These are phyloP conservation scores for Colletotrichum sublineola DNA, from an alignment of 2,329 filamentous ascomycete genomes.

Conservation along the genomic window DNA sequence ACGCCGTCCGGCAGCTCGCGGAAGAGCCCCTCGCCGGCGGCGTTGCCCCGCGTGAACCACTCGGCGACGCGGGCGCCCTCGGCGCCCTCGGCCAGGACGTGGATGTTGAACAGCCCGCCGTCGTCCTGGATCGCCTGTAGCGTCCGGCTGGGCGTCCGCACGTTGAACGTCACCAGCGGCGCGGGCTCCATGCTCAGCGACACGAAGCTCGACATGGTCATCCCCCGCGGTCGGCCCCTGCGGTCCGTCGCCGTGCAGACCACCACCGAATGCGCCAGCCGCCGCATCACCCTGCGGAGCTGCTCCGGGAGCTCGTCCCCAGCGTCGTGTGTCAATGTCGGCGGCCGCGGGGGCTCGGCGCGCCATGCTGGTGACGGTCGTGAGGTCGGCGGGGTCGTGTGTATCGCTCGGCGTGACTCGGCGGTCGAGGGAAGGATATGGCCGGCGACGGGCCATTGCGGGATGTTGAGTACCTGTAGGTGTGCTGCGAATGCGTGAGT, in stretches of 20 bases:
- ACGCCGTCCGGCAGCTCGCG: constrained; percentile 49
- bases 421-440: background rate
- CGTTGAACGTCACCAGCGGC: constrained; percentile 69
- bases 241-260: constrained; percentile 64
- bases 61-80: constrained; percentile 64
- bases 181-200: constrained; percentile 65
- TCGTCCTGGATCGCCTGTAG: constrained; percentile 61
- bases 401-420: constrained; percentile 25
- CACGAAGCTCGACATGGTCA: constrained; percentile 73
- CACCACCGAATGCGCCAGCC: constrained; percentile 67
- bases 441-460: constrained; percentile 17
- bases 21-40: constrained; percentile 53
- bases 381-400: constrained; percentile 1
- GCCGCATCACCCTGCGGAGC: constrained; percentile 66
- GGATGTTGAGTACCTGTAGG: background rate
- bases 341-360: constrained; percentile 48
- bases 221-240: constrained; percentile 56
- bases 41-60: constrained; percentile 65
- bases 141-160: constrained; percentile 68
- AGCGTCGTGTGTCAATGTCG: constrained; percentile 52
- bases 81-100: constrained; percentile 63
- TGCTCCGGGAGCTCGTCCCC: constrained; percentile 53
- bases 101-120: constrained; percentile 65
- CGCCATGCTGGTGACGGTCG: constrained; percentile 47
- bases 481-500: constrained; percentile 17